A percentile compares a stretch with the other conserved stretches of the same genome.
These are phyloP conservation scores for Aeschynomene evenia DNA, from an alignment of 306 rosid species.

Conservation along the genomic window DNA sequence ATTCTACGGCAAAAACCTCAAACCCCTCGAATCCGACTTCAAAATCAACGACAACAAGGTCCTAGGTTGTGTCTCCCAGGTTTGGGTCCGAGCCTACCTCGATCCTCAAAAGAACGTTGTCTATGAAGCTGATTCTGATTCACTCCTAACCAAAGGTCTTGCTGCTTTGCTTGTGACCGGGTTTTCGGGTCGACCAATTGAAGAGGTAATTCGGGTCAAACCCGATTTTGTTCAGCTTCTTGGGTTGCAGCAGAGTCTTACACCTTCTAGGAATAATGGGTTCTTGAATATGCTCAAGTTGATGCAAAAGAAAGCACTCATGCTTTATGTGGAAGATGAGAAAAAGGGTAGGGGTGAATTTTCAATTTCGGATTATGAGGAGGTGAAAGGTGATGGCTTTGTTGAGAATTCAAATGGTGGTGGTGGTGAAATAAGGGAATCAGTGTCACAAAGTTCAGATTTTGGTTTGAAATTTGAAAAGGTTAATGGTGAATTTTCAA, in stretches of 20 bases:
- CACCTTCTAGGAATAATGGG: conserved; percentile 91
- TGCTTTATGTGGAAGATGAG: conserved; percentile 56
- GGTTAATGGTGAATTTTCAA: neutral
- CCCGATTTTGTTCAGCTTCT: conserved; percentile 75
- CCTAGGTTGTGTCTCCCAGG: conserved; percentile 97
- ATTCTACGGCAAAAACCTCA: conserved; percentile 82
- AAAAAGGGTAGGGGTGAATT: conserved; percentile 32
- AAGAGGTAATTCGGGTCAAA: conserved; percentile 60
- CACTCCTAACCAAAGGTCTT: conserved; percentile 81
- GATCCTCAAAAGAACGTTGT: conserved; percentile 57
- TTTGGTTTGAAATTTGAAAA: neutral
- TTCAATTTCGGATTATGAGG: conserved; percentile 9
- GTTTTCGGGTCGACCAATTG: conserved; percentile 66
- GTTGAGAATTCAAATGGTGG: conserved; percentile 33
- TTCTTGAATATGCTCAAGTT: conserved; percentile 87
- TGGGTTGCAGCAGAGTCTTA: conserved; percentile 89
- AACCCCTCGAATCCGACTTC: conserved; percentile 65
- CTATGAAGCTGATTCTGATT: conserved; percentile 92
- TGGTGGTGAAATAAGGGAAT: conserved; percentile 19
- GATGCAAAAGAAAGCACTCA: conserved; percentile 84
- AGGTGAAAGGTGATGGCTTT: conserved; percentile 1
- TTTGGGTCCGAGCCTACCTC: conserved; percentile 91
- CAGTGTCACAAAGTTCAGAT: neutral
- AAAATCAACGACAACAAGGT: conserved; percentile 78
- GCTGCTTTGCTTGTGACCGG: conserved; percentile 88